Evolutionary conservation across 2,329 filamentous ascomycete genomes (phyloP).

Genomic region (Apiospora arundinis): DNA sequence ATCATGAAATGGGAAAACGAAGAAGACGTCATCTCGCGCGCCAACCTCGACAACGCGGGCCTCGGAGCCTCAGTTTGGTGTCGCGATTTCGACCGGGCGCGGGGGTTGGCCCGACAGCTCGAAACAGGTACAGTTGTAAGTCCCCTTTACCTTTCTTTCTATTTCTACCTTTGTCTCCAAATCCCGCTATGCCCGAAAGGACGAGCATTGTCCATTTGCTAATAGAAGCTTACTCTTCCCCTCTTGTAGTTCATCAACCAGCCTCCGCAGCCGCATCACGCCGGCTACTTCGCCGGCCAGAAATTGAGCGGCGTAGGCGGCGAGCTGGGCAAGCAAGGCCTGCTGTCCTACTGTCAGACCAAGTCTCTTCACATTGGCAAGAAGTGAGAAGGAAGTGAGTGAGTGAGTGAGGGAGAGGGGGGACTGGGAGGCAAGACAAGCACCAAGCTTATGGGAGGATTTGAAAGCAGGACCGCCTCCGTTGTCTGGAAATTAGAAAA

Average conservation of each 20-base stretch:
- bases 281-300: conserved; percentile 40
- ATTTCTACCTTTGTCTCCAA: no score
- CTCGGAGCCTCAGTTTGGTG: conserved; percentile 75
- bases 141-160: background rate
- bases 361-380: conserved; percentile 42
- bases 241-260: conserved; percentile 52
- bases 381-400: background rate
- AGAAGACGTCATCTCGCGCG: conserved; percentile 62
- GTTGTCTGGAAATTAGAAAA: no score
- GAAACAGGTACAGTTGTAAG: conserved; percentile 58
- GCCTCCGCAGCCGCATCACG: conserved; percentile 40
- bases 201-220: no score
- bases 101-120: conserved; percentile 58
- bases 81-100: conserved; percentile 56
- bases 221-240: no score
- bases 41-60: conserved; percentile 90
- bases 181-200: no score
- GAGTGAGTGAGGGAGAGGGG: background rate
- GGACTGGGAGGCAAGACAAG: no score
- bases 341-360: conserved; percentile 42
- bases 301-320: conserved; percentile 43
- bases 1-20: conserved; percentile 67
- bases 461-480: no score
- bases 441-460: no score
- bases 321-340: conserved; percentile 42